A percentile compares a stretch with the other conserved stretches of the same genome.
These are phyloP conservation scores for Boletus semigastroideus DNA, from an alignment of 1,284 basidiomycete genomes.

Conservation along the genomic window DNA sequence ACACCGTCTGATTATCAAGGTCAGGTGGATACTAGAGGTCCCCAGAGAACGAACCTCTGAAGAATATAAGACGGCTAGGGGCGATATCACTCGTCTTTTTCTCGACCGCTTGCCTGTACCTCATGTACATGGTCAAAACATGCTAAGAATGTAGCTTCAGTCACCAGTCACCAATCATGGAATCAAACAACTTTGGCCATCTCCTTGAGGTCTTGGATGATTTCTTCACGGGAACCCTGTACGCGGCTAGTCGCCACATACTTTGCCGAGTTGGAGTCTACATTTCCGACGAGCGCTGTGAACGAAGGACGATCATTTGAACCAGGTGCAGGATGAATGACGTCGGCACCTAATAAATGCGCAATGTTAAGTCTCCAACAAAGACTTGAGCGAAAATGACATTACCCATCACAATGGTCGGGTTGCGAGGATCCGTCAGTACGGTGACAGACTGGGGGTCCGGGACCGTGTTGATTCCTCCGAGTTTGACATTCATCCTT, in stretches of 20 bases:
- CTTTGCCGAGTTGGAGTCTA: conserved; percentile 63
- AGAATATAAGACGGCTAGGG: conserved; percentile 73
- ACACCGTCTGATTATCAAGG: conserved; percentile 59
- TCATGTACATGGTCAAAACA: conserved; percentile 53
- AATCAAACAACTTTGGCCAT: conserved; percentile 52
- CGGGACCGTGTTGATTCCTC: conserved; percentile 75
- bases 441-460: conserved; percentile 58
- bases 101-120: conserved; percentile 53
- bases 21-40: conserved; percentile 6
- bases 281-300: conserved; percentile 70
- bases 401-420: conserved; percentile 76
- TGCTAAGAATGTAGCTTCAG: conserved; percentile 37
- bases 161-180: background rate
- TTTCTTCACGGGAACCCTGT: conserved; percentile 68
- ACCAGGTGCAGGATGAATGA: conserved; percentile 76
- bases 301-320: conserved; percentile 73
- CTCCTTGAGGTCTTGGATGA: conserved; percentile 65
- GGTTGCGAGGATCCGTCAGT: conserved; percentile 65
- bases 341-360: conserved; percentile 59
- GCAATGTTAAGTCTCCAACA: conserved; percentile 3
- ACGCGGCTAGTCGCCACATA: conserved; percentile 57
- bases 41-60: conserved; percentile 49
- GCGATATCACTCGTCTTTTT: conserved; percentile 43
- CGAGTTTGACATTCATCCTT: conserved; percentile 80
- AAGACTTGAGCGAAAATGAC: background rate